Evolutionary conservation across 768 basidiomycete genomes (phyloP), one percentile per base, ranked within the genome.

Genomic region (Tubosaeta sp.): DNA sequence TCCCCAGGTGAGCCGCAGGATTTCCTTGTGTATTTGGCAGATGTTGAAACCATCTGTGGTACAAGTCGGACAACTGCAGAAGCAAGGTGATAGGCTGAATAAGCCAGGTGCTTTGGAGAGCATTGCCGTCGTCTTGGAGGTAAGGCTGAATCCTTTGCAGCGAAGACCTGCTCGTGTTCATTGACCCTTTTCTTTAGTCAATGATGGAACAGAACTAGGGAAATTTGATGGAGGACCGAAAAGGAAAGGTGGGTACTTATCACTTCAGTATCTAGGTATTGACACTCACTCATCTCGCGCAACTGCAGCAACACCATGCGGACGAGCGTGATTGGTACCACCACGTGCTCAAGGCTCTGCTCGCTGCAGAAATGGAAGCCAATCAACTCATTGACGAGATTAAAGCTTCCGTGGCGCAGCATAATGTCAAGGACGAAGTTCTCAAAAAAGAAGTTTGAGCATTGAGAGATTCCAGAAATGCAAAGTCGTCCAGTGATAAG

Each of bases 131-230:
- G 91, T 95, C 4, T 76, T 89, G 52, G 79, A 86, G 74, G 86
- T 84, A 54, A 4, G 73, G 55, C 46, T 42, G 13, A 5, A 35
- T 17, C 11, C 12, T 12, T 33, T 16, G 31, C 46, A 16, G 34
- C 34, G 13, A 16, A 33, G 12, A n/a, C 44, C 12, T 3, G 7
- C 17, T 16, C 8, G 27, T 16, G 9, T 34, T 35, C 14, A 53
- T 14, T 37, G 37, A 35, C 9, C 27, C 27, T 29, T 8, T 54
- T 51, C 10, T 13, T 22, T 53, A 88, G 79, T 74, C 74, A 6
- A 91, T 95, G 87, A 77, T 74, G 65, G 85, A 88, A 14, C 81
- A 82, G 52, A 89, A 87, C 57, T 88, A 86, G 83, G 76, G 77
- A 47, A 79, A 77, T 43, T 68, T 85, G 39, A 78, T 88, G 71